Conservation (phyloP, 768 basidiomycete species). For the Kwoniella newhampshirensis region DNA sequence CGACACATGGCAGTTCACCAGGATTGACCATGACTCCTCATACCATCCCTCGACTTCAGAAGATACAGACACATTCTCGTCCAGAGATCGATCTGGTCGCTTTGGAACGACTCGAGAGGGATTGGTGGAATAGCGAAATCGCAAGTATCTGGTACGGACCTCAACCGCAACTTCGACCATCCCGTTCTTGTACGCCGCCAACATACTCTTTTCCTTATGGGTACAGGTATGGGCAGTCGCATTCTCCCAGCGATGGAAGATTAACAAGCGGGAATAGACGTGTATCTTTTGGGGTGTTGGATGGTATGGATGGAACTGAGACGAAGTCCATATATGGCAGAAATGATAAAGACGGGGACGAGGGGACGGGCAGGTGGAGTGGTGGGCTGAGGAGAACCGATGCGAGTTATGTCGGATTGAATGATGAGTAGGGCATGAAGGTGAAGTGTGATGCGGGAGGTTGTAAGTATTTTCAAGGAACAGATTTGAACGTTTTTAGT, state of each 20-base stretch:
- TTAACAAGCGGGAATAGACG: no score
- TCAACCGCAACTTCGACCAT: constrained; percentile 9
- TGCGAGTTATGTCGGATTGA: constrained; percentile 16
- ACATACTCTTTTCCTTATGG: not conserved
- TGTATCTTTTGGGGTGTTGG: not conserved
- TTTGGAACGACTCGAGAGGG: constrained; percentile 28
- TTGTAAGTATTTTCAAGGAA: no score
- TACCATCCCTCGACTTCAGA: not conserved
- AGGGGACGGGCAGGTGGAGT: not conserved
- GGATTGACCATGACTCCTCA: constrained; percentile 3
- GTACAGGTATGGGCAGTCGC: no score
- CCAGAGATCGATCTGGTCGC: no score
- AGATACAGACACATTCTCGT: not conserved
- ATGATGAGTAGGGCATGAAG: constrained; percentile 9
- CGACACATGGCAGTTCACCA: not conserved
- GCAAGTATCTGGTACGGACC: constrained; percentile 43
- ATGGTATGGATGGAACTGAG: not conserved
- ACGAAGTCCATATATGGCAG: not conserved
- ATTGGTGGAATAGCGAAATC: constrained; percentile 41
- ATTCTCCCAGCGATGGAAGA: no score
- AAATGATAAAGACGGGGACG: not conserved
- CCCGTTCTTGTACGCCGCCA: not conserved
- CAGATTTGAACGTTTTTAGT: no score
- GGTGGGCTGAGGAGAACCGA: constrained; percentile 5
- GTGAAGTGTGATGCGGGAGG: no score